Conservation (phyloP, 2,329 filamentous ascomycete species). For the Cryphonectria naterciae region DNA sequence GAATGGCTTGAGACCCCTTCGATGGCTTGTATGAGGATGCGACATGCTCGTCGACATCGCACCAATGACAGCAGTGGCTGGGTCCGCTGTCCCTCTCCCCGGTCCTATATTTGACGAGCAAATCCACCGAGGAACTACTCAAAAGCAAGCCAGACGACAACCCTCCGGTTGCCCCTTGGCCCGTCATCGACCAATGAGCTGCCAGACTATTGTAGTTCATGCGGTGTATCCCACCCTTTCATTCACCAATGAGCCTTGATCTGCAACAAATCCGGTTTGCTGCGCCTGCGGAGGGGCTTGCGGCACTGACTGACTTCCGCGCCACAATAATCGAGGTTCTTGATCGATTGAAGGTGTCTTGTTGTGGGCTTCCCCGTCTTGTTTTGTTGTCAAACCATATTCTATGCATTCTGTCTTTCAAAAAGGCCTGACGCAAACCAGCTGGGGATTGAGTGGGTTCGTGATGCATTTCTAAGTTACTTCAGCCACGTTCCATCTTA, state of each 20-base stretch:
- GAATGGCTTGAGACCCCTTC: neutral
- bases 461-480: neutral
- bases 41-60: neutral
- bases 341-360: constrained; percentile 18
- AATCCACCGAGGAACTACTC: neutral
- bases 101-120: constrained; percentile 4
- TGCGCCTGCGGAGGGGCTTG: neutral
- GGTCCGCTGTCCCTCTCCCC: neutral
- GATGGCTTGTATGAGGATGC: neutral
- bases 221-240: neutral
- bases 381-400: neutral
- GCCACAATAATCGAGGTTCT: constrained; percentile 11
- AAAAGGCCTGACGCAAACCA: neutral
- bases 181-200: neutral
- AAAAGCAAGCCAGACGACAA: neutral
- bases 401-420: neutral
- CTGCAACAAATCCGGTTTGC: neutral
- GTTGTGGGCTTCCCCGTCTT: neutral
- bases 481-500: neutral
- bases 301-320: neutral
- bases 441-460: neutral
- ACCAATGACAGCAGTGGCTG: constrained; percentile 21
- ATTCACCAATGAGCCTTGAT: neutral
- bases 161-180: neutral
- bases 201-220: neutral